These are phyloP conservation scores for Saccharomycopsis lassenensis DNA, from an alignment of 805 yeast genomes.

Conservation along the genomic window DNA sequence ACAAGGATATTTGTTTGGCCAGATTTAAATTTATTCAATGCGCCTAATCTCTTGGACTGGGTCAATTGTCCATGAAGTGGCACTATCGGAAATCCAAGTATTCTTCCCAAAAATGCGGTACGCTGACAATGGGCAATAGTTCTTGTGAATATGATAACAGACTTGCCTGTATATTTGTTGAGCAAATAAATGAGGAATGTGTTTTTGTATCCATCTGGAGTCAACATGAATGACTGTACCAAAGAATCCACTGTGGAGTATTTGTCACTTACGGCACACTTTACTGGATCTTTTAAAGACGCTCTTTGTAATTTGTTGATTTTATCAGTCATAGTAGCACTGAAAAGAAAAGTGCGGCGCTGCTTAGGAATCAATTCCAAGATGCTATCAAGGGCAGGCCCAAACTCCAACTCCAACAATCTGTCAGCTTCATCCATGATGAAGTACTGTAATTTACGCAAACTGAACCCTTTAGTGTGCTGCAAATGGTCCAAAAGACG, in stretches of 20 bases:
- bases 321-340: slow-evolving; percentile 96
- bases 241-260: slow-evolving; percentile 93
- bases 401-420: slow-evolving; percentile 90
- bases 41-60: slow-evolving; percentile 76
- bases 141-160: slow-evolving; percentile 81
- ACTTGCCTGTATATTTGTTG: slow-evolving; percentile 76
- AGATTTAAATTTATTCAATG: slow-evolving; percentile 66
- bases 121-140: slow-evolving; percentile 95
- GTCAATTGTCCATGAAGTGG: slow-evolving; percentile 91
- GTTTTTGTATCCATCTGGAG: slow-evolving; percentile 87
- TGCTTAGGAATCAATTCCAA: slow-evolving; percentile 74
- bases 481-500: slow-evolving; percentile 89
- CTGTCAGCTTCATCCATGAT: slow-evolving; percentile 98
- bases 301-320: slow-evolving; percentile 93
- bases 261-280: slow-evolving; percentile 80
- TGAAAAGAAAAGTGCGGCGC: slow-evolving; percentile 69
- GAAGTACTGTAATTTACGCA: slow-evolving; percentile 65
- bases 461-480: slow-evolving; percentile 79
- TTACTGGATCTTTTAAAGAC: slow-evolving; percentile 76
- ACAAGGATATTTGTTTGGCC: slow-evolving; percentile 59
- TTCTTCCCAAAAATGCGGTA: slow-evolving; percentile 68
- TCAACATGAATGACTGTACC: slow-evolving; percentile 78
- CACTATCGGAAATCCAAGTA: slow-evolving; percentile 77
- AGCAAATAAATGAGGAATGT: slow-evolving; percentile 74
- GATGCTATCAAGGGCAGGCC: slow-evolving; percentile 84